Conservation (phyloP, 2,329 filamentous ascomycete species). For the Fusarium nisikadoi region DNA sequence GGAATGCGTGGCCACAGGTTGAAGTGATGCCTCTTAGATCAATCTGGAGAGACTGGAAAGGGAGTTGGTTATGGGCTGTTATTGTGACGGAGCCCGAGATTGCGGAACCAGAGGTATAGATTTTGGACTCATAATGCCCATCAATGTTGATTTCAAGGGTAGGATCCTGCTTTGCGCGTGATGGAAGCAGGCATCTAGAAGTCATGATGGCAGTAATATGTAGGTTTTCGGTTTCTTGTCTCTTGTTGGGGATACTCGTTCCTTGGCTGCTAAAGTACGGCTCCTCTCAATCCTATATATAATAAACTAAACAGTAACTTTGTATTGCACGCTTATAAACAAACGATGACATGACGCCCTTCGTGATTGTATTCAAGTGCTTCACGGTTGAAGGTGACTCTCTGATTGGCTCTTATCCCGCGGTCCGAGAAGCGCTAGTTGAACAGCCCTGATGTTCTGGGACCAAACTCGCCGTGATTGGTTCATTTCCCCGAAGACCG, state of each 20-base stretch:
- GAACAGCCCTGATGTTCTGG: rapidly evolving
- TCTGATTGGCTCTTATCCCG: not conserved
- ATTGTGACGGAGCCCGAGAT: not conserved
- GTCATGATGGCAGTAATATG: not conserved
- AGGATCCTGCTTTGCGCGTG: not conserved
- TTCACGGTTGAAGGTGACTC: rapidly evolving
- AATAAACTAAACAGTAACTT: not conserved
- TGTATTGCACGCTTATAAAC: not conserved
- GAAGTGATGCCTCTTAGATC: not conserved
- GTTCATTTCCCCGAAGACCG: rapidly evolving
- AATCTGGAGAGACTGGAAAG: not conserved
- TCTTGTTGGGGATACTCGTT: not conserved
- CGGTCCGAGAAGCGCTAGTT: rapidly evolving
- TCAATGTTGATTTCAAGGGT: not conserved
- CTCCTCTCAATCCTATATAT: not conserved
- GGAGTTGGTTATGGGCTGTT: not conserved
- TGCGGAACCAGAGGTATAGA: not conserved
- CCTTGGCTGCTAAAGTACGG: not conserved
- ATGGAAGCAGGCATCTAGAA: not conserved
- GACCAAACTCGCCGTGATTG: not conserved
- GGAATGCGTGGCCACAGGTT: not conserved
- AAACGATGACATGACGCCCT: not conserved
- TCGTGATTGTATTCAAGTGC: not conserved
- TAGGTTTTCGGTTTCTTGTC: too few species aligned
- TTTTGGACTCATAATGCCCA: not conserved